phyloP scores from a whole-genome alignment of 176 grass and related monocot species.

The Microstegium vimineum region DNA sequence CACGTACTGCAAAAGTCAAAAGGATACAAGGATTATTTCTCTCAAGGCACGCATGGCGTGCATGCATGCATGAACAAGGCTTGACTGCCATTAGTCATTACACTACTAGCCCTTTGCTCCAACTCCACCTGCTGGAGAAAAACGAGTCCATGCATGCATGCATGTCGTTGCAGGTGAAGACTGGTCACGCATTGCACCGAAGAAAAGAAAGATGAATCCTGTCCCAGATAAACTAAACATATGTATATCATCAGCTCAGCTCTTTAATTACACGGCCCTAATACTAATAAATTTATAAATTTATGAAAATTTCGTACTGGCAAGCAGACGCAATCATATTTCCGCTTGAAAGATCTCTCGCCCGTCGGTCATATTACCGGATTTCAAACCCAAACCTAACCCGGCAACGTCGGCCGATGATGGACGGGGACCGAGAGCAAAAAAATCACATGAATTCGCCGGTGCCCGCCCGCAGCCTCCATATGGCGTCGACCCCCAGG shows the following conservation, averaged over 20 bases:
- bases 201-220: neutral
- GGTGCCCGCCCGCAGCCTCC: too few species aligned
- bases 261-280: neutral
- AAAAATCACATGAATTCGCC: too few species aligned
- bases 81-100: neutral
- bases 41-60: slow-evolving; percentile 21
- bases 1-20: slow-evolving; percentile 34
- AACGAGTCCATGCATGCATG: neutral
- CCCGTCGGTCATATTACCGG: neutral
- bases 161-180: neutral
- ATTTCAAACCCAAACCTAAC: slow-evolving; percentile 3
- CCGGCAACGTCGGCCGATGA: neutral
- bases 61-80: slow-evolving; percentile 1
- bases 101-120: neutral
- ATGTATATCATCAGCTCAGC: neutral
- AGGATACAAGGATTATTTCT: slow-evolving; percentile 16
- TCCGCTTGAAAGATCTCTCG: neutral
- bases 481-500: neutral
- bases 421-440: too few species aligned
- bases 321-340: neutral
- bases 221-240: neutral
- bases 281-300: neutral
- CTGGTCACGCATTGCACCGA: neutral
- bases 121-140: slow-evolving; percentile 1
- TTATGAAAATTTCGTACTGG: neutral